Percentiles rank a stretch among this genome's conserved stretches.
Conservation (phyloP, 2,329 filamentous ascomycete species). For the Leptosphaerulina australis region DNA sequence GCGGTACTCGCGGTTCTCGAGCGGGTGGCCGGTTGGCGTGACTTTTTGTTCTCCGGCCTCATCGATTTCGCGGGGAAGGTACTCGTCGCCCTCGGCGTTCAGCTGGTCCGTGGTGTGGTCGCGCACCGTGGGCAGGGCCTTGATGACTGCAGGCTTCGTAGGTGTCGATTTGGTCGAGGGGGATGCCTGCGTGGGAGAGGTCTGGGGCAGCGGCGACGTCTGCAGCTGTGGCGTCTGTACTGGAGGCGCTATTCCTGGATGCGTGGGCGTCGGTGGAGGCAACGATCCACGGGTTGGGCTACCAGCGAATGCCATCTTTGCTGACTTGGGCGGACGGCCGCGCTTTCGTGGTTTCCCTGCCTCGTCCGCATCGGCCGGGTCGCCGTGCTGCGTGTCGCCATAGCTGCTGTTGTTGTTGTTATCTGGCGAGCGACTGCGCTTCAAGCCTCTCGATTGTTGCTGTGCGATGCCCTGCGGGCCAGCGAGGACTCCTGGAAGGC, state of each 20-base stretch:
- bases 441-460: slow-evolving; percentile 47
- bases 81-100: slow-evolving; percentile 87
- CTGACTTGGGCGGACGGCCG: slow-evolving; percentile 65
- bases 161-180: slow-evolving; percentile 76
- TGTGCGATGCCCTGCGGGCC: slow-evolving; percentile 40
- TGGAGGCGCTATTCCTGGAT: slow-evolving; percentile 58
- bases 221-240: slow-evolving; percentile 62
- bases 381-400: slow-evolving; percentile 39
- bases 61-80: slow-evolving; percentile 90
- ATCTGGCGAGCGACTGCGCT: slow-evolving; percentile 52
- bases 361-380: slow-evolving; percentile 33
- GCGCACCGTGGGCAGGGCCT: slow-evolving; percentile 91
- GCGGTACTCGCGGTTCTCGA: slow-evolving; percentile 84
- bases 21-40: slow-evolving; percentile 77
- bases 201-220: slow-evolving; percentile 55
- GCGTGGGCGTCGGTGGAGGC: slow-evolving; percentile 52
- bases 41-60: slow-evolving; percentile 96
- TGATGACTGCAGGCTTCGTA: slow-evolving; percentile 78
- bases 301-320: slow-evolving; percentile 60
- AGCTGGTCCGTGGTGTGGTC: slow-evolving; percentile 98
- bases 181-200: slow-evolving; percentile 64
- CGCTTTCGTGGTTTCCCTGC: slow-evolving; percentile 49
- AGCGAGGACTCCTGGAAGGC: slow-evolving; percentile 35
- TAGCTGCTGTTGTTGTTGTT: slow-evolving; percentile 46
- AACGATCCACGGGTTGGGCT: slow-evolving; percentile 61